Base-by-base conservation (phyloP, 495 filamentous ascomycete genomes). In the Xylaria flabelliformis region DNA sequence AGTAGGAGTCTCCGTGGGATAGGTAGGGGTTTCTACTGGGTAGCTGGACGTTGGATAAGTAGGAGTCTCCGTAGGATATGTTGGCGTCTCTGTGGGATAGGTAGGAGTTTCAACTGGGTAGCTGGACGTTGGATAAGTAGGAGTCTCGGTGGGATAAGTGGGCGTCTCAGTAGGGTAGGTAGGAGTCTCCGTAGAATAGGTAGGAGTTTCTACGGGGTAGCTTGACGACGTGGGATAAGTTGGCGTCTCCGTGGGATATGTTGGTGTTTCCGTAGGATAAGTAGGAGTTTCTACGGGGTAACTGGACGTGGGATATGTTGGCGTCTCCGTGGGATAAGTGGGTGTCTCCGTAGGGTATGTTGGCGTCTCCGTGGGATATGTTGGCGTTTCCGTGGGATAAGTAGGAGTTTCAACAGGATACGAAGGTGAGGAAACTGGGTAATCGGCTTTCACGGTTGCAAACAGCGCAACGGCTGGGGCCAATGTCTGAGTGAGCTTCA, bases 401-500 rank as follows among this genome's bases (percentile, higher is more conserved):
- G 61, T 46, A 39, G 39, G 39, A 42, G 39, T 42, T 42, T 42
- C 39, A 29, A 69, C 71, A 44, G 77, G 73, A 10, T 63, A 74
- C 0, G 65, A 68, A 8, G 76, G 50, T 4, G 63, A 19, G 64
- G 70, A 15, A 73, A 69, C 55, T 34, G 69, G 69, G 63, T 73
- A 75, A 0, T 50, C 73, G 72, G 80, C 81, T 3, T 76, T 73
- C 39, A 69, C 81, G 36, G 73, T 72, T 58, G 78, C 73, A 48
- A 80, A 77, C 62, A 83, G 74, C 71, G 79, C 81, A 71, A 77
- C 75, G 65, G 75, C 73, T 58, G 82, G 75, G 62, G 80, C 77
- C 51, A 83, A 70, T 46, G 80, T 66, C 70, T 80, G 80, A 65
- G 74, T 65, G 72, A 80, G 71, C 77, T 79, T 81, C 82, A 84